Percentiles rank a stretch among this genome's conserved stretches.
Conservation (phyloP, 345 rosid genomes). For the Eucalyptus urophylla region DNA sequence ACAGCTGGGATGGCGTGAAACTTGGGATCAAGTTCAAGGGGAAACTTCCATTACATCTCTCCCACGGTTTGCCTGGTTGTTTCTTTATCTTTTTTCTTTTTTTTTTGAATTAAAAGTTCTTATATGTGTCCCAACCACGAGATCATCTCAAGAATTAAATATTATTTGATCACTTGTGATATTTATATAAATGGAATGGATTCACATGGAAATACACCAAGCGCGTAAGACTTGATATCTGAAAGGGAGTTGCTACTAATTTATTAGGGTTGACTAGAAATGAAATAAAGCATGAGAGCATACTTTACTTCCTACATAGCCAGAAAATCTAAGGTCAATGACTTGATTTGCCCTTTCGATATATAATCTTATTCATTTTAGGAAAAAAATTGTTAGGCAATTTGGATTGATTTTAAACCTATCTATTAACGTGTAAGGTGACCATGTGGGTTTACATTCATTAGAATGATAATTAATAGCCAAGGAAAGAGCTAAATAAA, state of each 20-base stretch:
- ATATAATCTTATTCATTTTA: no score
- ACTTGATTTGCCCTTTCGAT: no score
- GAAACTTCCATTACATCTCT: neutral
- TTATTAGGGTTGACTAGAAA: rapidly evolving
- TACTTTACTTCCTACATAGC: no score
- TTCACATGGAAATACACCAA: no score
- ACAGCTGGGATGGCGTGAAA: neutral
- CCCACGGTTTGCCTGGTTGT: neutral
- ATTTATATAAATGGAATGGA: no score
- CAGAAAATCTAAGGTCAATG: rapidly evolving
- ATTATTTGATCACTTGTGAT: neutral
- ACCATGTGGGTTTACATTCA: no score
- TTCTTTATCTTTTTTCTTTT: neutral
- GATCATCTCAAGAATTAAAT: neutral
- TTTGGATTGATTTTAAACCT: no score
- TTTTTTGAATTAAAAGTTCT: neutral
- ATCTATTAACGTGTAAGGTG: no score
- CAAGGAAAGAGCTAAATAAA: no score
- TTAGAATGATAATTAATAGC: no score
- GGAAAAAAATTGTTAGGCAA: no score
- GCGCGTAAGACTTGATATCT: no score
- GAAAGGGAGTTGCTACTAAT: rapidly evolving
- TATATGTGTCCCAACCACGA: neutral
- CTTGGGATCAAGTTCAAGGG: neutral
- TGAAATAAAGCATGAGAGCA: rapidly evolving